Evolutionary conservation across 73 alveolate species (phyloP).

Genomic region (Paramecium sonneborni): DNA sequence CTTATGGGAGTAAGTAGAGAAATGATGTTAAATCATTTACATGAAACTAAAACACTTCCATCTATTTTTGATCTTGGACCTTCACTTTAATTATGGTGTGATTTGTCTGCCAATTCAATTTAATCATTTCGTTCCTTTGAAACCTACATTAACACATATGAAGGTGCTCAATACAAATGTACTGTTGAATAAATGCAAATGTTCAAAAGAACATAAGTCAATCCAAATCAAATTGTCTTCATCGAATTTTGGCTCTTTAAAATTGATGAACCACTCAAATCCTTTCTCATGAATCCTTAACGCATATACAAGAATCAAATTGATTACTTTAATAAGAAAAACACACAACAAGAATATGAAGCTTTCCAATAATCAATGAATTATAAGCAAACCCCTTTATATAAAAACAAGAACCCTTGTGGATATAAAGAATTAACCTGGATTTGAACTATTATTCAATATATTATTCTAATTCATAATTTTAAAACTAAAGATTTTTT

Average conservation of each 20-base stretch:
- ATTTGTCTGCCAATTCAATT: background rate
- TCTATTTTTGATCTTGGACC: background rate
- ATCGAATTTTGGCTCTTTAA: background rate
- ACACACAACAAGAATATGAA: background rate
- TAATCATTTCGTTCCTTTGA: background rate
- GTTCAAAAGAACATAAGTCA: background rate
- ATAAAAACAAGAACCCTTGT: background rate
- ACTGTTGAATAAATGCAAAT: background rate
- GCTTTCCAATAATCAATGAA: background rate
- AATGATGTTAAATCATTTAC: conserved; percentile 10
- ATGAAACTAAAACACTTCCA: background rate
- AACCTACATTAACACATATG: background rate
- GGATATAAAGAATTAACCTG: background rate
- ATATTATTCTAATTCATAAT: background rate
- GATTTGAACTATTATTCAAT: background rate
- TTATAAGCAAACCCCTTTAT: background rate
- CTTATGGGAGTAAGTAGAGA: conserved; percentile 32
- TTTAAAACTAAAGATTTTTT: background rate
- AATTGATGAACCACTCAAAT: background rate
- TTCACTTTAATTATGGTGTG: background rate
- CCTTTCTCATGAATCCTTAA: background rate
- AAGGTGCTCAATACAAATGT: background rate
- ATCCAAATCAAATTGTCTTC: background rate
- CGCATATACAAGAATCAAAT: background rate
- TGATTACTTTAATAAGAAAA: conserved; percentile 14